These are phyloP conservation scores for Neofusicoccum cordaticola DNA, from an alignment of 2,329 filamentous ascomycete genomes.

Conservation along the genomic window DNA sequence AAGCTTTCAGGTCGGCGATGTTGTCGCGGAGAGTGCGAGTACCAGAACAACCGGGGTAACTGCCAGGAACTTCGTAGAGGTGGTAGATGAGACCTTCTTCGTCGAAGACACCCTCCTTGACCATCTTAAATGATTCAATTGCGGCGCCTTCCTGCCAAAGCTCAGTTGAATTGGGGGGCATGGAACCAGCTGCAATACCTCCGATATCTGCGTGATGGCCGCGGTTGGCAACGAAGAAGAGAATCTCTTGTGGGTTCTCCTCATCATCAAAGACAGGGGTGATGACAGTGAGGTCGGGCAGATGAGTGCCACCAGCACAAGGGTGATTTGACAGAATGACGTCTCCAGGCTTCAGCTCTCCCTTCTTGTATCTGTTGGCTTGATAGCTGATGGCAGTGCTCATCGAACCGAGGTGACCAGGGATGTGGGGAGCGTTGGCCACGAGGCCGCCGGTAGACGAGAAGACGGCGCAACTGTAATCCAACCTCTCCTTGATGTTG, in stretches of 20 bases:
- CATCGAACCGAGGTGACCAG: constrained; percentile 28
- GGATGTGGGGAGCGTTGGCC: constrained; percentile 29
- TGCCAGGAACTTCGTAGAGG: constrained; percentile 28
- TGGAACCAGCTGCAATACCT: constrained; percentile 26
- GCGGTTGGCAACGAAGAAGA: constrained; percentile 29
- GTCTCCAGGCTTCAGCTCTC: constrained; percentile 26
- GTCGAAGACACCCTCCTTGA: constrained; percentile 36
- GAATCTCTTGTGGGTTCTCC: constrained; percentile 20
- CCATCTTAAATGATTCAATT: constrained; percentile 43
- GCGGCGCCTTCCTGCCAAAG: constrained; percentile 49
- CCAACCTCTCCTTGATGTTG: constrained; percentile 31
- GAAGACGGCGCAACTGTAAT: constrained; percentile 28
- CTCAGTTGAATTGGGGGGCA: constrained; percentile 44
- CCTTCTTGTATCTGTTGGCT: constrained; percentile 22
- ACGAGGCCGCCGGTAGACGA: constrained; percentile 24
- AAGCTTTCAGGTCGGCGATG: constrained; percentile 36
- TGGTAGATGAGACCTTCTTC: constrained; percentile 32
- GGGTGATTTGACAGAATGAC: constrained; percentile 30
- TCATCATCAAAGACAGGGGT: constrained; percentile 28
- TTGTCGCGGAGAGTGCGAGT: constrained; percentile 35
- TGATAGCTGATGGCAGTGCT: constrained; percentile 28
- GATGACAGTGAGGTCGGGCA: constrained; percentile 30
- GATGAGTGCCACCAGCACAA: constrained; percentile 28
- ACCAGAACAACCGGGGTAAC: constrained; percentile 32
- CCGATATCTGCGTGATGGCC: constrained; percentile 32